Evolutionary conservation across 2,329 filamentous ascomycete genomes (phyloP).

Genomic region (Eurotiales sp.): DNA sequence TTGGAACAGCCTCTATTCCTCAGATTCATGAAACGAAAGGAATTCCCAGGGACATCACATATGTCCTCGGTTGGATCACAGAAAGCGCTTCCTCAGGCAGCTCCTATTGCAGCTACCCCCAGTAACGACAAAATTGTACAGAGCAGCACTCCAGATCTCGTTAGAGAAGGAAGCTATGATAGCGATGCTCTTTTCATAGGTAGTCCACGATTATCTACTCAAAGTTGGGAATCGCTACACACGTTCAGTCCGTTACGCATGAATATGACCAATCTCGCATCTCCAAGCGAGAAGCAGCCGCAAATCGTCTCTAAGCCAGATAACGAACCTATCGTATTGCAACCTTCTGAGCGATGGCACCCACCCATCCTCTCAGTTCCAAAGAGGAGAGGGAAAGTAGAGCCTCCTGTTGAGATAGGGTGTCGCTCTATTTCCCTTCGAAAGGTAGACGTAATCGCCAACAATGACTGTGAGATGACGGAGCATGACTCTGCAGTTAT

Average conservation of each 20-base stretch:
- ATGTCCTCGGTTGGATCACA: neutral
- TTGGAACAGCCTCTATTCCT: conserved; percentile 1
- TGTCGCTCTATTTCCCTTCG: neutral
- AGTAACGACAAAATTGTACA: neutral
- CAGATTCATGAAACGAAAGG: conserved; percentile 6
- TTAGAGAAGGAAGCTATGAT: conserved; percentile 39
- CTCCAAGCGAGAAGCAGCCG: conserved; percentile 6
- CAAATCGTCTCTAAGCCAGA: neutral
- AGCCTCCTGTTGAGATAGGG: neutral
- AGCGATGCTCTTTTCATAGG: conserved; percentile 39
- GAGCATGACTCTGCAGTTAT: neutral
- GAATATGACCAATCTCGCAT: conserved; percentile 13
- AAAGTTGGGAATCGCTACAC: conserved; percentile 14
- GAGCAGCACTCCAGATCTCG: conserved; percentile 22
- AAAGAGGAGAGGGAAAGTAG: conserved; percentile 6
- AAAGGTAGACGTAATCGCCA: neutral
- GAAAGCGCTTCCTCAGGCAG: too few species aligned
- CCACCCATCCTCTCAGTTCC: neutral
- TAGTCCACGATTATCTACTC: conserved; percentile 28
- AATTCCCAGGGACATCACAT: neutral
- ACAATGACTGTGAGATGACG: neutral
- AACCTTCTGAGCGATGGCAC: neutral
- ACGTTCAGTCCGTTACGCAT: neutral
- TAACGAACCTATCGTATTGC: neutral
- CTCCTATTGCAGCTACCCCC: neutral